Base-by-base conservation (phyloP, 345 rosid species). In the Jatropha curcas region DNA sequence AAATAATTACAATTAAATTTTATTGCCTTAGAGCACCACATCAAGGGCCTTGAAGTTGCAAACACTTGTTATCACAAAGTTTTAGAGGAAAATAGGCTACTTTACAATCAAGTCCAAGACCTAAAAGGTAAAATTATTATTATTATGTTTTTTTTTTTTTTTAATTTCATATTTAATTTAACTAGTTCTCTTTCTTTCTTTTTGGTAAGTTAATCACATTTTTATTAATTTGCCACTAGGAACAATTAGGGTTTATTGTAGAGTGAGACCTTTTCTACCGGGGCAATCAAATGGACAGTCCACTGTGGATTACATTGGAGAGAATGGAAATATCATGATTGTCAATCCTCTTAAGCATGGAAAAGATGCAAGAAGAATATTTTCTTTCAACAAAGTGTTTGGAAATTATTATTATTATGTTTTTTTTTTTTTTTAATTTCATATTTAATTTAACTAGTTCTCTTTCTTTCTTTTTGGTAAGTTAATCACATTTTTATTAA, bases 71-170 rank as follows among this genome's bases (percentile, higher is more conserved):
- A 92, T 86, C 97, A 92, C 65, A 84, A 86, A 77, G 89, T 95
- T 70, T 69, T 95, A 60, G 98, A 90, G 83, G 98, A 95, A 81
- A 95, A 95, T 60, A 92, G 99, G 4, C 78, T 80, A 46, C 97
- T 95, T 64, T 90, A 95, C 87, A 92, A 95, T 88, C 98, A 95
- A 88, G 99, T 92, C 53, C 98, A 94, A 78, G 98, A 92, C 79
- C 97, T 94, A 58, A 94, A 94, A 90, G 98, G 98, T 91, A 25
- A 28, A 39, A 2, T 51, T 34, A 60, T 76, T 17, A 8, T 59
- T 64, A 30, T 5, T 46, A 14, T 11, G 1, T 37, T 61, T n/a
- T 31, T 56, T n/a, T 16, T 25, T 41, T 46, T 27, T 4, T 25
- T n/a, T 41, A 41, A 41, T 9, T 41, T n/a, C n/a, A n/a, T n/a